Evolutionary conservation across 805 yeast species (phyloP).

Genomic region (Barnettozyma sp.): DNA sequence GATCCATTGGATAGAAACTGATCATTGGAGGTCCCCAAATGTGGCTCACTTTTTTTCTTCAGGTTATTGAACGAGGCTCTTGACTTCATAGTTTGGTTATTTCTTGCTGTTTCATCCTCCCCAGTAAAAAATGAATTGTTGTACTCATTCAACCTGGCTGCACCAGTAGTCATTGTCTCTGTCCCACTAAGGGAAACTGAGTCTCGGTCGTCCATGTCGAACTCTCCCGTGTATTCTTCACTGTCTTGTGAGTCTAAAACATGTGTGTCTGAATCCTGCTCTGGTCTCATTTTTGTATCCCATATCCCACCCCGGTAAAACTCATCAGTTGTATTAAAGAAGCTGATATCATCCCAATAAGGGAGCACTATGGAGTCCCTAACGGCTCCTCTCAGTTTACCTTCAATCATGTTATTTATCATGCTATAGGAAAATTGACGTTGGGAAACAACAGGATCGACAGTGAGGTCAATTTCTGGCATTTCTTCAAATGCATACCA

Average conservation of each 20-base stretch:
- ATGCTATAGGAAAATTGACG: constrained; percentile 71
- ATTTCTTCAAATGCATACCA: constrained; percentile 85
- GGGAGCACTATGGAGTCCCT: constrained; percentile 79
- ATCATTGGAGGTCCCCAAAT: constrained; percentile 22
- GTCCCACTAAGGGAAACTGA: constrained; percentile 3
- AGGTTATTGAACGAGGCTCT: constrained; percentile 8
- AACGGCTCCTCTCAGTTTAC: constrained; percentile 70
- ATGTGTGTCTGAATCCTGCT: constrained; percentile 7
- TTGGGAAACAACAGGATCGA: constrained; percentile 89
- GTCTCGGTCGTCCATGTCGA: constrained; percentile 10
- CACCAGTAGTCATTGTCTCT: constrained; percentile 1
- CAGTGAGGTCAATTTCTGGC: constrained; percentile 67
- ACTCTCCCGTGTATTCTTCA: constrained; percentile 4
- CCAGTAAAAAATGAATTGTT: constrained; percentile 1
- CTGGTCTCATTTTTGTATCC: constrained; percentile 41
- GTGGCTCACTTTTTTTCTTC: constrained; percentile 20
- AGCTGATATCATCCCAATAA: constrained; percentile 79
- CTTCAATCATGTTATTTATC: constrained; percentile 74
- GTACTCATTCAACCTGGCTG: too few relatives aligned
- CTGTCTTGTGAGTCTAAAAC: constrained; percentile 8
- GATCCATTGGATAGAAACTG: constrained; percentile 26
- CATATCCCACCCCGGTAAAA: constrained; percentile 91
- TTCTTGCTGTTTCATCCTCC: constrained; percentile 14
- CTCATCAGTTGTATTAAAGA: constrained; percentile 57
- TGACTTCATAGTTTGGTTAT: constrained; percentile 2